phyloP scores from a whole-genome alignment of 164 flowering plant genomes.

The Nelumbo lutea region DNA sequence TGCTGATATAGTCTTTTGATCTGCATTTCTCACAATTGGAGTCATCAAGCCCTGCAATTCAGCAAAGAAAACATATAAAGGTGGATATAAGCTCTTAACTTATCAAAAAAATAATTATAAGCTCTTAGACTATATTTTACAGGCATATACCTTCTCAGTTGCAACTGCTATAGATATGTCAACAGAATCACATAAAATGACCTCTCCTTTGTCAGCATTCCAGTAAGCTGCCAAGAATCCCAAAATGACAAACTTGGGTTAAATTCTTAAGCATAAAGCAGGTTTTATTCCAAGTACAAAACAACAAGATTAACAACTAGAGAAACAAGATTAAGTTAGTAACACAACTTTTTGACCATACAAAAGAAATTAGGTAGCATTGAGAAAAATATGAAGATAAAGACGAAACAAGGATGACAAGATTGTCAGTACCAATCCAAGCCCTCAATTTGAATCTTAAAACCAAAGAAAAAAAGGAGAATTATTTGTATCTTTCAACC shows the following conservation, averaged over 20 bases:
- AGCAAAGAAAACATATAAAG: conserved; percentile 4
- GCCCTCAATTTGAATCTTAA: too few species aligned
- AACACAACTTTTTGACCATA: too few species aligned
- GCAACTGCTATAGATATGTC: conserved; percentile 98
- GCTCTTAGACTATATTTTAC: conserved; percentile 1
- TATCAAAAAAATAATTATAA: neutral
- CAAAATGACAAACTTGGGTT: neutral
- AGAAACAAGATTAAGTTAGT: too few species aligned
- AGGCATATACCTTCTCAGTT: conserved; percentile 76
- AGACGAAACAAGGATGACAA: too few species aligned
- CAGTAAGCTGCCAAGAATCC: conserved; percentile 59
- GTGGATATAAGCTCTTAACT: neutral
- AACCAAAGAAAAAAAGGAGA: too few species aligned
- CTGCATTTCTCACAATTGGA: conserved; percentile 91
- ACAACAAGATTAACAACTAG: too few species aligned
- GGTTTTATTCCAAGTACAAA: neutral
- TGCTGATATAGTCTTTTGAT: conserved; percentile 81
- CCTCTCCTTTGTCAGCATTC: conserved; percentile 71
- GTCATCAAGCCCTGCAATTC: conserved; percentile 90
- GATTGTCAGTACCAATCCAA: too few species aligned
- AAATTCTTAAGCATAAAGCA: neutral
- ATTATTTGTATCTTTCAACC: too few species aligned
- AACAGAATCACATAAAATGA: conserved; percentile 55
- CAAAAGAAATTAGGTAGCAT: too few species aligned
- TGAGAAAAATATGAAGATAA: too few species aligned